Evolutionary conservation across 306 rosid genomes (phyloP).

Genomic region (Sicyos baderoa): DNA sequence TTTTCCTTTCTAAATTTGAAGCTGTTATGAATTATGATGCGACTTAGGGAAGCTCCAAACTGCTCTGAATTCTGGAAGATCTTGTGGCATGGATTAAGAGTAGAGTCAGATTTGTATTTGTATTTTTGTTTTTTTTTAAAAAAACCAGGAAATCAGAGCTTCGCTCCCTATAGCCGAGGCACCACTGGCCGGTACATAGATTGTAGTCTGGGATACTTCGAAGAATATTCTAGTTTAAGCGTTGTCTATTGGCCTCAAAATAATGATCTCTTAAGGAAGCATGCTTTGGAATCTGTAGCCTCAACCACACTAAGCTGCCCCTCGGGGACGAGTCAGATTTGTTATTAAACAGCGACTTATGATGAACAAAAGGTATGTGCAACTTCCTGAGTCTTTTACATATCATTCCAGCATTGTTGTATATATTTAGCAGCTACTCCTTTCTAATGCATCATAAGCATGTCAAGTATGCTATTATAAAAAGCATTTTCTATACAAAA

Average conservation of each 20-base stretch:
- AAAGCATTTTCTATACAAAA: neutral
- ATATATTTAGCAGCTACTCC: neutral
- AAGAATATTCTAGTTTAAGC: no score
- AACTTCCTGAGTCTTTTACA: neutral
- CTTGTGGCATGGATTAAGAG: neutral
- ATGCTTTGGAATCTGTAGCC: no score
- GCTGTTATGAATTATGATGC: neutral
- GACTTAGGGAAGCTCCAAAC: neutral
- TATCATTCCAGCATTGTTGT: slow-evolving; percentile 2
- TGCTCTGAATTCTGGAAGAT: neutral
- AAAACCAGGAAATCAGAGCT: no score
- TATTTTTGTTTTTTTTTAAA: no score
- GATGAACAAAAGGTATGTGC: neutral
- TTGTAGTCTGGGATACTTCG: no score
- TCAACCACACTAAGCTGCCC: no score
- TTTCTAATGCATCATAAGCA: neutral
- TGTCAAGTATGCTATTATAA: neutral
- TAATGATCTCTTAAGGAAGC: no score
- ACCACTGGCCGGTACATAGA: no score
- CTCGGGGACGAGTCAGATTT: neutral
- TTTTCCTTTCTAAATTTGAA: neutral
- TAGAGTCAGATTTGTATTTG: neutral
- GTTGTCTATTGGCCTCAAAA: no score
- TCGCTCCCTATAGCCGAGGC: no score
- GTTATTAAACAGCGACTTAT: neutral